A percentile compares a stretch with the other conserved stretches of the same genome.
phyloP scores from a whole-genome alignment of 2,329 filamentous ascomycete genomes.

The Aspergillus thermomutatus region DNA sequence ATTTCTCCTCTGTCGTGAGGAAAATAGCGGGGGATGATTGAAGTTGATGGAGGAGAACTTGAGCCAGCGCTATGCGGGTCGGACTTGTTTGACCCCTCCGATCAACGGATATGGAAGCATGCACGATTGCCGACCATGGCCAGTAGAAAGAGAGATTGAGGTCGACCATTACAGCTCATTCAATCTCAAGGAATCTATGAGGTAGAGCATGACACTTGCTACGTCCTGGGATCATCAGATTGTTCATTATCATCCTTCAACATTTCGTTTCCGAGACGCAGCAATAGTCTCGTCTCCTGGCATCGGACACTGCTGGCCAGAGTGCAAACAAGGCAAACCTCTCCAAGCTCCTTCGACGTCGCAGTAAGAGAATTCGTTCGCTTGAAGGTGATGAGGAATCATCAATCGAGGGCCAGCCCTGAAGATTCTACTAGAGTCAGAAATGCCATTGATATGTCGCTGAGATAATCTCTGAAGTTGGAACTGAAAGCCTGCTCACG shows the following conservation, averaged over 20 bases:
- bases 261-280: neutral
- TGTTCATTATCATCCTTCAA: neutral
- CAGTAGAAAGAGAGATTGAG: neutral
- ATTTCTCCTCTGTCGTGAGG: slow-evolving; percentile 4
- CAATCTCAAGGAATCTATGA: no score
- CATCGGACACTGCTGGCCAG: neutral
- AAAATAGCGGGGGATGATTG: slow-evolving; percentile 15
- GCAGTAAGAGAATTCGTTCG: no score
- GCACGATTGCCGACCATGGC: neutral
- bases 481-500: neutral
- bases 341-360: neutral
- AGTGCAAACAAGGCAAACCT: slow-evolving; percentile 1
- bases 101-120: slow-evolving; percentile 3
- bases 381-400: neutral
- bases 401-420: neutral
- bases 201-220: neutral
- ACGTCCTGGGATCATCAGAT: neutral
- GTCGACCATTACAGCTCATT: neutral
- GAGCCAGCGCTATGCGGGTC: slow-evolving; percentile 9
- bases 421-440: neutral
- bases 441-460: neutral
- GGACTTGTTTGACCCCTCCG: neutral
- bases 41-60: slow-evolving; percentile 16
- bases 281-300: neutral
- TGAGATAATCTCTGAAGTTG: neutral